Evolutionary conservation across 768 basidiomycete species (phyloP).

Genomic region (Boletus vermiculosoides): DNA sequence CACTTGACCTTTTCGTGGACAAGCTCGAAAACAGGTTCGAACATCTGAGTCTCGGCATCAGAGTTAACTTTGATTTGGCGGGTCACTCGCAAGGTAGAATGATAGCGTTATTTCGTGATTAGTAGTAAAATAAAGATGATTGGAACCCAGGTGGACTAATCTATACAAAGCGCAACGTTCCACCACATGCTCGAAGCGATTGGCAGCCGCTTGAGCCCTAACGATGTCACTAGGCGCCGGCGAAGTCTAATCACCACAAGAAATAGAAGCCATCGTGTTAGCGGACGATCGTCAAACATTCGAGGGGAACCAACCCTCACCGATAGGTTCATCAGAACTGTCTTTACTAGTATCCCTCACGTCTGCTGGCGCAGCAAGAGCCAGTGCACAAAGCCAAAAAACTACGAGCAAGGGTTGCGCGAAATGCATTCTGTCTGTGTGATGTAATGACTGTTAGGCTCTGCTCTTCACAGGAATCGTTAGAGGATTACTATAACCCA

Average conservation of each 20-base stretch:
- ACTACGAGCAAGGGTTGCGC: too few species aligned
- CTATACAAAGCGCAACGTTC: background rate
- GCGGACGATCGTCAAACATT: background rate
- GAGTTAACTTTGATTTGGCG: background rate
- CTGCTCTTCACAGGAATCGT: background rate
- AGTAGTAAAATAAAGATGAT: background rate
- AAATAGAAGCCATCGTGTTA: background rate
- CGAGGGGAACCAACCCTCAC: background rate
- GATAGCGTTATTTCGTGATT: background rate
- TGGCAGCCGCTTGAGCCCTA: too few species aligned
- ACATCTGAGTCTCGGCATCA: conserved; percentile 7
- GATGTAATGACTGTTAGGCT: too few species aligned
- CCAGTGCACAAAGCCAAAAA: too few species aligned
- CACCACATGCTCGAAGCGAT: background rate
- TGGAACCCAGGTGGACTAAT: background rate
- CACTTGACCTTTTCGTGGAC: conserved; percentile 42
- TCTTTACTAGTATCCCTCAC: background rate
- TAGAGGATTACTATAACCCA: background rate
- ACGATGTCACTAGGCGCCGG: background rate
- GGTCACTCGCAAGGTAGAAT: too few species aligned
- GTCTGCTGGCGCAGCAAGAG: too few species aligned
- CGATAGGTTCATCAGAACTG: background rate
- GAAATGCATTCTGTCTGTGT: too few species aligned
- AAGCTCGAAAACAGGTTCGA: conserved; percentile 50
- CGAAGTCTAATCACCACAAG: background rate